Evolutionary conservation across 176 grass and related monocot genomes (phyloP).

Genomic region (sorghum (Sorghum bicolor)): DNA sequence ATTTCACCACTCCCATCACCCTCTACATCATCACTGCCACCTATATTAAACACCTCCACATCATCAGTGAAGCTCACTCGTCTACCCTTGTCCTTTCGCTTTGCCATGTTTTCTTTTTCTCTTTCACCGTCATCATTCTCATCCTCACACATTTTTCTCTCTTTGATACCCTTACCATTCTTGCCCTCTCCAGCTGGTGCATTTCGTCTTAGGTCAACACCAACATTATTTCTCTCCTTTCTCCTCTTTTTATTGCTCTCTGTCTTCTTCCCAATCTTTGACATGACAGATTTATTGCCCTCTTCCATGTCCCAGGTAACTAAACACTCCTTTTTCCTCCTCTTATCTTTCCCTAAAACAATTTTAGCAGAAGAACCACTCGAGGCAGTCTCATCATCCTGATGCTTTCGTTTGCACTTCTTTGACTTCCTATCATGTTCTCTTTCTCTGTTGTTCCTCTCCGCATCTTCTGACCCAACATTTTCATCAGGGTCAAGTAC

Average conservation of each 20-base stretch:
- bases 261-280: slow-evolving; percentile 10
- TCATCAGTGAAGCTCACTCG: slow-evolving; percentile 66
- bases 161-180: background rate
- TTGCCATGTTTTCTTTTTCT: slow-evolving; percentile 35
- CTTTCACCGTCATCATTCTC: slow-evolving; percentile 17
- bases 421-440: slow-evolving; percentile 18
- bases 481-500: background rate
- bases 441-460: background rate
- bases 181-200: background rate
- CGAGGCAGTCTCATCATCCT: background rate
- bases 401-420: slow-evolving; percentile 24
- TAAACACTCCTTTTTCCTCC: slow-evolving; percentile 21
- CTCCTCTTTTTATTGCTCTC: slow-evolving; percentile 31
- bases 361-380: background rate
- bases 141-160: slow-evolving; percentile 36
- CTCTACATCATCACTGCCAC: background rate
- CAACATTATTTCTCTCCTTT: slow-evolving; percentile 20
- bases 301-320: slow-evolving; percentile 12
- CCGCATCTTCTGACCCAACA: background rate
- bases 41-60: slow-evolving; percentile 46
- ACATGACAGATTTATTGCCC: background rate
- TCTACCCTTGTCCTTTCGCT: slow-evolving; percentile 32
- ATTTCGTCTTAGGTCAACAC: background rate
- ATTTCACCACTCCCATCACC: slow-evolving; percentile 8
- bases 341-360: slow-evolving; percentile 12